phyloP scores from a whole-genome alignment of 371 early-diverging fungal species.

The Synchytrium microbalum region DNA sequence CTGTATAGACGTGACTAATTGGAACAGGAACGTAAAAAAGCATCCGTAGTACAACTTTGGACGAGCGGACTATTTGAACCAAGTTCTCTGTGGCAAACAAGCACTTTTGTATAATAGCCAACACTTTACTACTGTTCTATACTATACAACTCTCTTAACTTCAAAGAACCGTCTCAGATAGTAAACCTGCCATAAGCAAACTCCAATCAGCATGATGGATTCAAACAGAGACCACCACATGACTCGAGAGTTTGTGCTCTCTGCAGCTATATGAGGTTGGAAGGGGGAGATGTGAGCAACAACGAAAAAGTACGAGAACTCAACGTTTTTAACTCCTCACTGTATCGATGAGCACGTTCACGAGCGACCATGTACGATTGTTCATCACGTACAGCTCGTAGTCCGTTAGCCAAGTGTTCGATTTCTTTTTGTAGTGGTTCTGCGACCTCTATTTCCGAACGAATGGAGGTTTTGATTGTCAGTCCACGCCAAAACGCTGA shows the following conservation, averaged over 20 bases:
- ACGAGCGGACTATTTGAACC: no score
- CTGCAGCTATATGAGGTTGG: slow-evolving; percentile 16
- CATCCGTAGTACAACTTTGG: no score
- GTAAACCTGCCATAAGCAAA: slow-evolving; percentile 21
- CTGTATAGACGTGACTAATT: no score
- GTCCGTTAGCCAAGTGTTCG: slow-evolving; percentile 52
- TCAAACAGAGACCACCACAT: slow-evolving; percentile 26
- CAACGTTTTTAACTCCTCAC: slow-evolving; percentile 14
- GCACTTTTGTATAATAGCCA: no score
- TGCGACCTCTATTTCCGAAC: slow-evolving; percentile 18
- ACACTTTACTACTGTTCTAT: no score
- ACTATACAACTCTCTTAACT: no score
- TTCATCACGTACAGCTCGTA: slow-evolving; percentile 59
- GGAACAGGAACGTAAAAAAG: no score
- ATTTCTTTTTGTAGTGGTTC: slow-evolving; percentile 62
- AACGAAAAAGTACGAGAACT: neutral
- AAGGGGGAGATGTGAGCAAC: neutral
- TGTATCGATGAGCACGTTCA: slow-evolving; percentile 61
- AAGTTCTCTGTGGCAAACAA: no score
- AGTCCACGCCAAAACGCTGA: slow-evolving; percentile 7
- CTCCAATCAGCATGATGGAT: slow-evolving; percentile 14
- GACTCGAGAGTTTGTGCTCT: slow-evolving; percentile 22
- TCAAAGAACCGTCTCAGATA: slow-evolving; percentile 21
- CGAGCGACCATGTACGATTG: slow-evolving; percentile 65
- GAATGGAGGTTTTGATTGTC: slow-evolving; percentile 29